These are phyloP conservation scores for Sungouiozyma intestinalis DNA, from an alignment of 805 yeast species.

Conservation along the genomic window DNA sequence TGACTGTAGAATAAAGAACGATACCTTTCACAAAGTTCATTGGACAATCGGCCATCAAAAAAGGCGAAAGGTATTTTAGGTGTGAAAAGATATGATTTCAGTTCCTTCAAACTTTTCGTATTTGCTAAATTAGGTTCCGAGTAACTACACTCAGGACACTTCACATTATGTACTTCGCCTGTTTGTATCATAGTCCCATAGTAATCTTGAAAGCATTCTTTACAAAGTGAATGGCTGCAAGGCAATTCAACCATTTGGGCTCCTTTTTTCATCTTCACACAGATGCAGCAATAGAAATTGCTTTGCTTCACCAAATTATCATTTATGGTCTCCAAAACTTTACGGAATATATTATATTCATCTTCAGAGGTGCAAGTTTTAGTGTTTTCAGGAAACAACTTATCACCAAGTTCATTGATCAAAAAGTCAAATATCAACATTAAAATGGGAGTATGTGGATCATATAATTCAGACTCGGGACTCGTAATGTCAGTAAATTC, in stretches of 20 bases:
- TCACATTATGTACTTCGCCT: constrained; percentile 42
- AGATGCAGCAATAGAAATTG: constrained; percentile 46
- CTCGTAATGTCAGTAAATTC: constrained; percentile 29
- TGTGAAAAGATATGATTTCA: constrained; percentile 32
- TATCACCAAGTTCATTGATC: constrained; percentile 14
- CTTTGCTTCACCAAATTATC: constrained; percentile 24
- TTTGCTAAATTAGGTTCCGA: constrained; percentile 11
- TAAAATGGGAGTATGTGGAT: constrained; percentile 27
- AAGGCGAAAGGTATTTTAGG: constrained; percentile 31
- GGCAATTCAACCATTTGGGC: constrained; percentile 26
- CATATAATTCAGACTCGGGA: constrained; percentile 11
- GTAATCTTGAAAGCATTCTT: constrained; percentile 35
- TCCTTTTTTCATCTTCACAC: constrained; percentile 43
- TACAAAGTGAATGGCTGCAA: constrained; percentile 43
- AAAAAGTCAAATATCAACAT: constrained; percentile 36
- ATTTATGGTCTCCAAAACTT: constrained; percentile 19
- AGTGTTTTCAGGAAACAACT: constrained; percentile 8
- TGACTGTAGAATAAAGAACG: constrained; percentile 29
- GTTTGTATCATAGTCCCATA: constrained; percentile 32
- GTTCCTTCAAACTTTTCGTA: constrained; percentile 19
- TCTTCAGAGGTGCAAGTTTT: constrained; percentile 7
- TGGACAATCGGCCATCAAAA: constrained; percentile 26
- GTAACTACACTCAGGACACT: constrained; percentile 45
- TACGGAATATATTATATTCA: constrained; percentile 11
- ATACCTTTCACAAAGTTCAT: constrained; percentile 30